Conservation (phyloP, 768 basidiomycete species). For the Chalciporus pseudorubinellus region DNA sequence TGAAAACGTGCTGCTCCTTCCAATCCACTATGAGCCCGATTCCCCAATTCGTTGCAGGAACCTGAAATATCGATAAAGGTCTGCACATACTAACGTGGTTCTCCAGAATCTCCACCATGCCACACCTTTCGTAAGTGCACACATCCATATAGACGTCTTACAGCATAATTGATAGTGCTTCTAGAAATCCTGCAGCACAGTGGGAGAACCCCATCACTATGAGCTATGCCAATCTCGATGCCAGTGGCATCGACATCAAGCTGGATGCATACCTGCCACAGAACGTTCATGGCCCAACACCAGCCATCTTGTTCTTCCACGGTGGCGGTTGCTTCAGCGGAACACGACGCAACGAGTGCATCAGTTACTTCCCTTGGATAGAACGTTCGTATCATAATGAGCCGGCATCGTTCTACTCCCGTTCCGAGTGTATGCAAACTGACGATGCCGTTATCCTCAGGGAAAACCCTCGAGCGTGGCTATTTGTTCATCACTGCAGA, state of each 20-base stretch:
- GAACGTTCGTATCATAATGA: not conserved
- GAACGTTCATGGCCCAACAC: not conserved
- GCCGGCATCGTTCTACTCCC: not conserved
- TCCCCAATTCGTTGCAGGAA: too few species aligned
- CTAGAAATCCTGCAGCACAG: not conserved
- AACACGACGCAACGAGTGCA: not conserved
- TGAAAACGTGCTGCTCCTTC: too few species aligned
- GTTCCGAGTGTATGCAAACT: too few species aligned
- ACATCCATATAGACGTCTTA: not conserved
- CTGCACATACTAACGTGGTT: too few species aligned
- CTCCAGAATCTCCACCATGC: not conserved
- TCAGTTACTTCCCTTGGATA: slow-evolving; percentile 1
- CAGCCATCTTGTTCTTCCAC: slow-evolving; percentile 3
- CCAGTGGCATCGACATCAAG: not conserved
- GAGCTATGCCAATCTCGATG: slow-evolving; percentile 1
- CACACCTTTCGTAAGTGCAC: not conserved
- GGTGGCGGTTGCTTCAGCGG: slow-evolving; percentile 4
- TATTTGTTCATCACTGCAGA: slow-evolving; percentile 3
- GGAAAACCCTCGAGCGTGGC: not conserved
- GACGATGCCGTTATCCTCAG: not conserved
- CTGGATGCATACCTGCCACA: not conserved
- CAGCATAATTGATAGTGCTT: too few species aligned
- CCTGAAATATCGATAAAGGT: too few species aligned
- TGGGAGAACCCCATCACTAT: not conserved
- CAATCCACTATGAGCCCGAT: too few species aligned